These are phyloP conservation scores for Solanum sejunctum DNA, from an alignment of 257 asterid species.

Conservation along the genomic window DNA sequence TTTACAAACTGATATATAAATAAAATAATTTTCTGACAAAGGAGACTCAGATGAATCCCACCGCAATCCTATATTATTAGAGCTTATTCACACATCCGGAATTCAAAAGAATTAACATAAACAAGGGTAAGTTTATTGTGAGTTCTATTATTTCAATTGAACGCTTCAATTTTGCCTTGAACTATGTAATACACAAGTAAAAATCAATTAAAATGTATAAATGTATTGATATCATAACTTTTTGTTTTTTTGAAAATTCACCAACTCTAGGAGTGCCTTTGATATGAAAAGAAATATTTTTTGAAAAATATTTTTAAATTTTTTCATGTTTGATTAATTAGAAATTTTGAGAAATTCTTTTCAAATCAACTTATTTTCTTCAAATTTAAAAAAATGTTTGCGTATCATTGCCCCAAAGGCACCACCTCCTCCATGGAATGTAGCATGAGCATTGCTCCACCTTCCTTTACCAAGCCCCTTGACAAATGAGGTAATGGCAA, in stretches of 20 bases:
- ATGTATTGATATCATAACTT: neutral
- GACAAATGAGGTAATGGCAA: neutral
- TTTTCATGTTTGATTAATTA: no score
- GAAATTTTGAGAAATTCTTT: no score
- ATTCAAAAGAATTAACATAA: no score
- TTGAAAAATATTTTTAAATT: no score
- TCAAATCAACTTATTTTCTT: no score
- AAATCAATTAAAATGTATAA: neutral
- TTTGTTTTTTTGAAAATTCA: no score
- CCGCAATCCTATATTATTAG: neutral
- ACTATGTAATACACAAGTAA: neutral
- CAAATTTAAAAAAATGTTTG: neutral
- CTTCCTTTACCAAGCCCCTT: neutral
- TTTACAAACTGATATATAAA: no score
- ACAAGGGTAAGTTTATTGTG: neutral
- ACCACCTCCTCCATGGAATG: conserved; percentile 13
- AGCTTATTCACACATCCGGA: neutral
- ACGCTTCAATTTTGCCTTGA: neutral
- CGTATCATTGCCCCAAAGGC: conserved; percentile 9
- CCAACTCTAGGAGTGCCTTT: no score
- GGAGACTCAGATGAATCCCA: no score
- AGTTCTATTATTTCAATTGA: neutral
- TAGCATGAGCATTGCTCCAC: conserved; percentile 12
- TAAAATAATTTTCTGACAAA: no score
- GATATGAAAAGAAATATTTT: no score